These are phyloP conservation scores for Olyra latifolia DNA, from an alignment of 176 grass and related monocot genomes.

Conservation along the genomic window DNA sequence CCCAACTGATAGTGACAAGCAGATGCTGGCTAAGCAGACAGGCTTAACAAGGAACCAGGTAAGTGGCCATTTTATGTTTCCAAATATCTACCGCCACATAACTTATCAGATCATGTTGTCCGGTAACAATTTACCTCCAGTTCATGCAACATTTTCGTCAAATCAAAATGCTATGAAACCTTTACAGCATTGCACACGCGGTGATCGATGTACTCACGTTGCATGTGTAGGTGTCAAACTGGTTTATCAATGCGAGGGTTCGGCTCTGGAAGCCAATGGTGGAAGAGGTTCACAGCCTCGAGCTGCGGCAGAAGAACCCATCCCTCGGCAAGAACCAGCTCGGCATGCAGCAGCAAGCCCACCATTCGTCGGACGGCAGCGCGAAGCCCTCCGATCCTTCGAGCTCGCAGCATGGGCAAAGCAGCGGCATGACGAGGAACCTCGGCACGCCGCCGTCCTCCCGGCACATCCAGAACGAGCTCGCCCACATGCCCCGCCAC, in stretches of 20 bases:
- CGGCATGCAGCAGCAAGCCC: conserved; percentile 40
- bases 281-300: conserved; percentile 91
- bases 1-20: conserved; percentile 86
- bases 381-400: conserved; percentile 56
- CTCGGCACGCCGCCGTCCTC: conserved; percentile 20
- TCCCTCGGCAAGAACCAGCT: conserved; percentile 40
- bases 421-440: conserved; percentile 41
- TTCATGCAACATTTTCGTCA: neutral
- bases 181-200: neutral
- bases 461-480: conserved; percentile 44
- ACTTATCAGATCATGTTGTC: neutral
- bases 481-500: conserved; percentile 54
- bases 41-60: conserved; percentile 77
- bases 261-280: conserved; percentile 99
- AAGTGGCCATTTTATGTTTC: neutral
- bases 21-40: conserved; percentile 87
- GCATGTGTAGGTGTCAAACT: conserved; percentile 76
- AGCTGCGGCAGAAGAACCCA: conserved; percentile 67
- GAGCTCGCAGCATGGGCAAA: conserved; percentile 49
- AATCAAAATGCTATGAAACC: neutral
- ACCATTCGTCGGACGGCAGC: conserved; percentile 48
- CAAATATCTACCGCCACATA: neutral
- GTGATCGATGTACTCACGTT: neutral
- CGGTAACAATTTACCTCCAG: neutral
- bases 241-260: conserved; percentile 99